phyloP scores from a whole-genome alignment of 2,329 filamentous ascomycete species.

The Fusarium sp. region DNA sequence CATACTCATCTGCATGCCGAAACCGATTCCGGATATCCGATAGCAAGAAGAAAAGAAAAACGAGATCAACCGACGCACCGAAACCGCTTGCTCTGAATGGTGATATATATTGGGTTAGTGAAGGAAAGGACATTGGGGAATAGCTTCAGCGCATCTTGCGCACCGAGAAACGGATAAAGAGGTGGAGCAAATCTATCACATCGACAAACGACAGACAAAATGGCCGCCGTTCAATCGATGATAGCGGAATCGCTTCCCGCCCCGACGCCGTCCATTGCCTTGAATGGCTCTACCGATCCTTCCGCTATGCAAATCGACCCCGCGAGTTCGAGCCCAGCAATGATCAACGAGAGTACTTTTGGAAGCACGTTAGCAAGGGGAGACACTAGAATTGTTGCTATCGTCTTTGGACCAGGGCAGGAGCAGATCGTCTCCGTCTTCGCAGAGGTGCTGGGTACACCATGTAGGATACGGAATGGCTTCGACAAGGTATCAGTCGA shows the following conservation, averaged over 20 bases:
- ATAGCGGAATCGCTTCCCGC: slow-evolving; percentile 53
- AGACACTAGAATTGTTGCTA: slow-evolving; percentile 71
- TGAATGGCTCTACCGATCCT: slow-evolving; percentile 47
- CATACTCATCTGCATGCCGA: slow-evolving; percentile 5
- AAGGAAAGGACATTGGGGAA: slow-evolving; percentile 28
- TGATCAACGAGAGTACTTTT: slow-evolving; percentile 57
- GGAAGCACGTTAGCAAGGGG: slow-evolving; percentile 64
- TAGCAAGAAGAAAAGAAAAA: background rate
- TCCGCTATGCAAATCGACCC: slow-evolving; percentile 54
- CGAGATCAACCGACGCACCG: slow-evolving; percentile 13
- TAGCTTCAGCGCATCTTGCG: slow-evolving; percentile 16
- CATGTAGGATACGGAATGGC: slow-evolving; percentile 70
- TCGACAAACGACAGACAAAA: slow-evolving; percentile 34
- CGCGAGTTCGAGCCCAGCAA: slow-evolving; percentile 52
- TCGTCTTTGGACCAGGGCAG: slow-evolving; percentile 79
- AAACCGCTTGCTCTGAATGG: slow-evolving; percentile 20
- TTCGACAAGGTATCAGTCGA: slow-evolving; percentile 67
- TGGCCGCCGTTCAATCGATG: slow-evolving; percentile 58
- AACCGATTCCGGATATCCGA: slow-evolving; percentile 1
- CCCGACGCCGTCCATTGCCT: slow-evolving; percentile 43
- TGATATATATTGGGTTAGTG: slow-evolving; percentile 28
- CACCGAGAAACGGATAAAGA: slow-evolving; percentile 24
- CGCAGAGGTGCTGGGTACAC: slow-evolving; percentile 83
- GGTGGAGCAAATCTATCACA: slow-evolving; percentile 11
- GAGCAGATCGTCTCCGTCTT: slow-evolving; percentile 81